Conservation (phyloP, 2,329 filamentous ascomycete genomes). For the Aspergillus texensis region DNA sequence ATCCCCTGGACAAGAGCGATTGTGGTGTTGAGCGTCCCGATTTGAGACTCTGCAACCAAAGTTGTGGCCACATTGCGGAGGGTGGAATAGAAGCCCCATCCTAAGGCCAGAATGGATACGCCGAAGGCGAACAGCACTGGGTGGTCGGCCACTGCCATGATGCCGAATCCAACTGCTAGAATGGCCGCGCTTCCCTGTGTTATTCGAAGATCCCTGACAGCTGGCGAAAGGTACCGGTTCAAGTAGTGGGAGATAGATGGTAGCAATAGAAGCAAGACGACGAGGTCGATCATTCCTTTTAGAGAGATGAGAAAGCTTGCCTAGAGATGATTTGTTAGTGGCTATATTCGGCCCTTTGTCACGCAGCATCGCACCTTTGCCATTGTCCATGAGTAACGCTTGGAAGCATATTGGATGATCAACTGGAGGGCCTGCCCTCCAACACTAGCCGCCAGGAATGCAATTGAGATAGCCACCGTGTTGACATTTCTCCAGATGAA, state of each 20-base stretch:
- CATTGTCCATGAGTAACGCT: conserved; percentile 16
- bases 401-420: conserved; percentile 17
- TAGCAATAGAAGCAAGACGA: conserved; percentile 13
- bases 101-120: conserved; percentile 11
- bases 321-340: not conserved
- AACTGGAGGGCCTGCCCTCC: conserved; percentile 12
- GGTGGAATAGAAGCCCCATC: conserved; percentile 15
- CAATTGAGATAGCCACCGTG: conserved; percentile 8
- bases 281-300: conserved; percentile 11
- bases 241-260: conserved; percentile 9
- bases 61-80: conserved; percentile 20
- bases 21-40: conserved; percentile 17
- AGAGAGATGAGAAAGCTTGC: conserved; percentile 15
- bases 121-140: conserved; percentile 12
- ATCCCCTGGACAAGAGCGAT: conserved; percentile 14
- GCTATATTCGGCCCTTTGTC: not conserved
- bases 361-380: conserved; percentile 11
- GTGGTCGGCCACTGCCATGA: conserved; percentile 14
- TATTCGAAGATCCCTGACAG: conserved; percentile 11
- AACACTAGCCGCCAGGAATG: conserved; percentile 11
- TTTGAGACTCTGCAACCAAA: conserved; percentile 11
- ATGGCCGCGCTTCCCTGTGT: conserved; percentile 6
- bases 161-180: conserved; percentile 3
- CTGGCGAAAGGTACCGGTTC: conserved; percentile 6
- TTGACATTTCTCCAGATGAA: conserved; percentile 9